Base-by-base conservation (phyloP, 176 grass and related monocot species). In the Zoysia japonica region DNA sequence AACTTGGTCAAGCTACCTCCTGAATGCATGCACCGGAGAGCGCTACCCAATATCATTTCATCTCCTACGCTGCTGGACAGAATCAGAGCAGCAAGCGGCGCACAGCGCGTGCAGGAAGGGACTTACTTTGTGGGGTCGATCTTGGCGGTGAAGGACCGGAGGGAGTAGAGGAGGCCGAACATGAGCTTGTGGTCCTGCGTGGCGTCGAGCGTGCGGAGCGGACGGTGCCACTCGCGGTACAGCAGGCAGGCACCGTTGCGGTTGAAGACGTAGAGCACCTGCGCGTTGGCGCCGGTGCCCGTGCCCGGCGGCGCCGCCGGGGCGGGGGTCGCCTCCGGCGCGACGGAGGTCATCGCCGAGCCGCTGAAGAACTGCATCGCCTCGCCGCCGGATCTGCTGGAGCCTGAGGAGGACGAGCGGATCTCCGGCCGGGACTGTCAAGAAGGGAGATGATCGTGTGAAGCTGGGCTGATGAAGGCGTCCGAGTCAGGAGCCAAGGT, bases 91-190 rank as follows among this genome's bases (percentile, higher is more conserved):
- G 5, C 0, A 28, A 28, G 28, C 28, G 28, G 28, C 28, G 28
- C 28, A 28, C 28, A 28, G 3, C 11, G 13, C 14, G 7, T 5
- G 47, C 14, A 56, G 67, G 2, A 7, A 0, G 9, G 53, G 4
- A 59, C 79, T 5, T 61, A 98, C 92, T 76, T 81, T 49, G 81
- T 94, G 51, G 95, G 90, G 68, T 94, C 95, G 68, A 98, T 90
- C 90, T 94, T 98, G 78, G 85, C 61, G 57, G 95, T 98, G 84
- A 98, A 98, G 11, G 92, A 98, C 7, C 92, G 92, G 17, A 94
- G 92, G 44, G 95, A 94, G 89, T 91, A 98, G 71, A 98, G 95
- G 80, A 98, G 86, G 1, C 95, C 92, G 88, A 98, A 91, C 95
- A 98, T 93, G 88, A 98, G 95, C 83, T 93, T 98, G 53, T 94